A percentile compares a stretch with the other conserved stretches of the same genome.
phyloP scores from a whole-genome alignment of 768 basidiomycete genomes.

The Tephrocybe sp. region DNA sequence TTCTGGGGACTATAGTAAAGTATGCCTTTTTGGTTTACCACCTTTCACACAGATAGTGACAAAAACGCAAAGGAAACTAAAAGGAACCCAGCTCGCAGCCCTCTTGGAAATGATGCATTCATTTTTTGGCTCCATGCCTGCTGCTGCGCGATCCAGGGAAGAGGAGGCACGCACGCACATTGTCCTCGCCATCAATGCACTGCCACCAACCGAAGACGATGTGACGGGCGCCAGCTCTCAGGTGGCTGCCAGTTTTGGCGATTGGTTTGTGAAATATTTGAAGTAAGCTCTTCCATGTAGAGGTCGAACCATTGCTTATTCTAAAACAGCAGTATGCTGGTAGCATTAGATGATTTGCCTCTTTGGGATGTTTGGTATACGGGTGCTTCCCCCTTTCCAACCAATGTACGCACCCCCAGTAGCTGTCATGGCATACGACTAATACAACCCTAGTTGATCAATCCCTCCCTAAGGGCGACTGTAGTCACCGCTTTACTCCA shows the following conservation, averaged over 20 bases:
- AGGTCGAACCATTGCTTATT: background rate
- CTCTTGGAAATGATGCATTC: conserved; percentile 40
- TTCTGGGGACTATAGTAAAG: conserved; percentile 47
- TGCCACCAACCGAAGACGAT: conserved; percentile 13
- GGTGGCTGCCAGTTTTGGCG: conserved; percentile 33
- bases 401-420: conserved; percentile 46
- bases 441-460: conserved; percentile 47
- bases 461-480: conserved; percentile 65
- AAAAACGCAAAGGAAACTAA: conserved; percentile 35
- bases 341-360: conserved; percentile 45
- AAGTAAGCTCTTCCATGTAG: conserved; percentile 34
- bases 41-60: background rate
- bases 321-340: conserved; percentile 36
- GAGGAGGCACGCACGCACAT: conserved; percentile 24
- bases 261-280: conserved; percentile 52
- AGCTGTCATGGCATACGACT: background rate
- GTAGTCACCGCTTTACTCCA: conserved; percentile 59
- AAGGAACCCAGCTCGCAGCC: conserved; percentile 23
- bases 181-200: conserved; percentile 17
- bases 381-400: conserved; percentile 59
- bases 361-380: conserved; percentile 80
- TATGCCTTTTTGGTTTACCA: conserved; percentile 25
- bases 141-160: conserved; percentile 32
- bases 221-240: conserved; percentile 9
- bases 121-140: conserved; percentile 35